These are phyloP conservation scores for Cetraspora pellucida DNA, from an alignment of 192 early-diverging fungal species.

Conservation along the genomic window DNA sequence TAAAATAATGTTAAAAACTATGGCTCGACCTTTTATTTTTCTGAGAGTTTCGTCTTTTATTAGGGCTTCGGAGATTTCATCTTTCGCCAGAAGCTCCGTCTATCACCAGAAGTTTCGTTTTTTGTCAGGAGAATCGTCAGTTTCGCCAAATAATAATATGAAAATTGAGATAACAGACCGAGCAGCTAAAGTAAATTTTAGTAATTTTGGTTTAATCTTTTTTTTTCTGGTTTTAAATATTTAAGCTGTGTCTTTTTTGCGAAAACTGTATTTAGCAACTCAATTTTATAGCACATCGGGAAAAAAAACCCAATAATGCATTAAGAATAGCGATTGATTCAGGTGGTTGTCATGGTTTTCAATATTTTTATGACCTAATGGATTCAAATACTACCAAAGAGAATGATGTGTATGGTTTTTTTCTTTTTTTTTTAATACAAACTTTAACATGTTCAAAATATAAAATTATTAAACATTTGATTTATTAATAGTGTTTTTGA, in stretches of 20 bases:
- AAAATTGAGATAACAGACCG: constrained; percentile 51
- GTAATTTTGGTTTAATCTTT: background rate
- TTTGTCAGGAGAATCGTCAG: too few relatives aligned
- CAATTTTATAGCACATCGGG: constrained; percentile 46
- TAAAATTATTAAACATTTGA: background rate
- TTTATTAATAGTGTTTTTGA: constrained; percentile 58
- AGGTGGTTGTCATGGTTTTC: constrained; percentile 87
- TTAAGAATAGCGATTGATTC: constrained; percentile 80
- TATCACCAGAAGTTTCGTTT: too few relatives aligned
- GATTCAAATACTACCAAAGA: constrained; percentile 54
- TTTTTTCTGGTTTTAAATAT: background rate
- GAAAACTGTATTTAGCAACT: constrained; percentile 51
- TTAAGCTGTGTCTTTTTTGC: background rate
- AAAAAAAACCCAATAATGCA: constrained; percentile 51
- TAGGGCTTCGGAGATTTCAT: too few relatives aligned
- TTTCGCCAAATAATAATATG: constrained; percentile 37
- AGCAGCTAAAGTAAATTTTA: constrained; percentile 48
- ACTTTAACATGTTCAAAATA: background rate
- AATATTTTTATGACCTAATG: constrained; percentile 78
- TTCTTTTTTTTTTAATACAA: background rate
- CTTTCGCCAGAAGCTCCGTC: too few relatives aligned
- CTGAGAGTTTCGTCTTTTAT: too few relatives aligned
- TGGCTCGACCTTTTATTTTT: too few relatives aligned
- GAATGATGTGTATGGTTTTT: constrained; percentile 63
- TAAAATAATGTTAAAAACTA: too few relatives aligned